phyloP scores from a whole-genome alignment of 768 basidiomycete genomes.

The Grammothele lineata region DNA sequence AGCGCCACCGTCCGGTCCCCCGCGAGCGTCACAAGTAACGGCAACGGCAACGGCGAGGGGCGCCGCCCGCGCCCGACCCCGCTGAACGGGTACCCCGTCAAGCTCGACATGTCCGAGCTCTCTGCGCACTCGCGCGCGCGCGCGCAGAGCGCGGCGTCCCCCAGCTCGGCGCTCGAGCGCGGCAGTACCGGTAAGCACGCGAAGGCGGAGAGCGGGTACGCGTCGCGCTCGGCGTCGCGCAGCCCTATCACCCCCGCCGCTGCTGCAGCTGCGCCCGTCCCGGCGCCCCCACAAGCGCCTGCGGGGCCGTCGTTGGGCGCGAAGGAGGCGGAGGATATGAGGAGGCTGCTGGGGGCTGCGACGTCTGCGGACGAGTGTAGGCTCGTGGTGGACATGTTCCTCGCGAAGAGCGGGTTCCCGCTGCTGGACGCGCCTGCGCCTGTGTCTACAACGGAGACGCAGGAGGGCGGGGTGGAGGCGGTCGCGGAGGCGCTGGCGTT shows the following conservation, averaged over 20 bases:
- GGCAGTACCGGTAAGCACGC: conserved; percentile 5
- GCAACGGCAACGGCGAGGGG: neutral
- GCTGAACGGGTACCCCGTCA: conserved; percentile 12
- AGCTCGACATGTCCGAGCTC: conserved; percentile 9
- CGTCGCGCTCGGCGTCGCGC: conserved; percentile 10
- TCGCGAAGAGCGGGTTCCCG: conserved; percentile 35
- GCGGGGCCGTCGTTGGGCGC: conserved; percentile 36
- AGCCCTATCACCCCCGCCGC: conserved; percentile 9
- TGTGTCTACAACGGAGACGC: neutral
- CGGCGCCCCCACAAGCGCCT: too few species aligned
- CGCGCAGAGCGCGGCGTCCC: neutral
- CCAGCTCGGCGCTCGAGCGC: conserved; percentile 4
- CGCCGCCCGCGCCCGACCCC: neutral
- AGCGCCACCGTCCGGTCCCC: too few species aligned
- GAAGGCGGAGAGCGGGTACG: conserved; percentile 16
- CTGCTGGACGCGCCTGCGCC: conserved; percentile 5
- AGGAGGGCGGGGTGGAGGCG: conserved; percentile 6
- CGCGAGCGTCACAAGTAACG: conserved; percentile 3
- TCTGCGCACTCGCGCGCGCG: conserved; percentile 3
- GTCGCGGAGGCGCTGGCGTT: conserved; percentile 11
- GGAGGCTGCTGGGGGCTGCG: conserved; percentile 60
- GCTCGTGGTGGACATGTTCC: conserved; percentile 77
- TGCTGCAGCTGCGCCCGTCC: conserved; percentile 16
- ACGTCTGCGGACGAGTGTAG: conserved; percentile 81
- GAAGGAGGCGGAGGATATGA: conserved; percentile 59